phyloP scores from a whole-genome alignment of 306 rosid species.

The Casuarina cunninghamiana region DNA sequence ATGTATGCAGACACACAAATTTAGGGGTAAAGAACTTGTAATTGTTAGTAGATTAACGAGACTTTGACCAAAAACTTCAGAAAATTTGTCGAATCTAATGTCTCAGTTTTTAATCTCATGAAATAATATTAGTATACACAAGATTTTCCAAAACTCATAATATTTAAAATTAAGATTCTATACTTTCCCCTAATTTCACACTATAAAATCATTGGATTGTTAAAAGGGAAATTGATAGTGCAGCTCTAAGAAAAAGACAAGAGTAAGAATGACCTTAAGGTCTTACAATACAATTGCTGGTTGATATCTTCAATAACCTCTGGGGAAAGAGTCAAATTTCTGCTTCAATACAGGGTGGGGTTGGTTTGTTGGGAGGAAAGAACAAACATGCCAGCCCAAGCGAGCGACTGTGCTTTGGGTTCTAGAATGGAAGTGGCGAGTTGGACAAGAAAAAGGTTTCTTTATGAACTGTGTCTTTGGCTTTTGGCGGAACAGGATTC shows the following conservation, averaged over 20 bases:
- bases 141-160: no score
- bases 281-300: background rate
- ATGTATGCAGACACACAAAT: background rate
- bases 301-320: background rate
- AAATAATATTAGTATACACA: no score
- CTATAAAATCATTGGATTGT: background rate
- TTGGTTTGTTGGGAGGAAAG: conserved; percentile 1
- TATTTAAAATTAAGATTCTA: no score
- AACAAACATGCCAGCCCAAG: background rate
- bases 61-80: no score
- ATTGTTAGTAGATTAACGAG: no score
- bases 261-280: background rate
- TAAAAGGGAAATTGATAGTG: background rate
- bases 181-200: no score
- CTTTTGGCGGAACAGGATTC: no score
- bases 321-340: background rate
- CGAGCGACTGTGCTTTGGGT: background rate
- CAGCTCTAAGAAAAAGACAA: background rate
- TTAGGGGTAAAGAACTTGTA: background rate
- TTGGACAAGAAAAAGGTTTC: no score
- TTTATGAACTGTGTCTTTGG: no score
- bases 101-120: no score
- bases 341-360: conserved; percentile 2
- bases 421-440: no score
- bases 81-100: no score